Evolutionary conservation across 1,139 yeast genomes (phyloP).

Genomic region (Lizanozyma gosingica): DNA sequence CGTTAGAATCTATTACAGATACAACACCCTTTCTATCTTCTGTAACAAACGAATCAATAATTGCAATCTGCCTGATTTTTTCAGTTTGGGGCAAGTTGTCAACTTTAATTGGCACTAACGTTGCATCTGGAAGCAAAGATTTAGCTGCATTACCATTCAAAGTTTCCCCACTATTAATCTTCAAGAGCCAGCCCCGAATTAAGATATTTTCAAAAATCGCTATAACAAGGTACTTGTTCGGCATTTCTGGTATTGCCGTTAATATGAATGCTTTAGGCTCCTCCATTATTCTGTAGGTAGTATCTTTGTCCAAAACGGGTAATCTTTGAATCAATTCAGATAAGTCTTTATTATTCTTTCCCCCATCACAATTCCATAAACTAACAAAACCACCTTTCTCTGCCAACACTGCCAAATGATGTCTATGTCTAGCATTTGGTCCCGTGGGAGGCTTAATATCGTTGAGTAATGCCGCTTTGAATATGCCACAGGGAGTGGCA

Average conservation of each 20-base stretch:
- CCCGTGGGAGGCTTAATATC: conserved; percentile 20
- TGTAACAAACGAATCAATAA: conserved; percentile 23
- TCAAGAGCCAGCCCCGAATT: conserved; percentile 23
- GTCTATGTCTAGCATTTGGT: conserved; percentile 12
- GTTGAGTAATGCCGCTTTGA: conserved; percentile 26
- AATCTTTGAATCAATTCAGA: conserved; percentile 17
- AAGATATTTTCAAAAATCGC: conserved; percentile 19
- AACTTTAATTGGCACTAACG: conserved; percentile 1
- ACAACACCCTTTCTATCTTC: conserved; percentile 41
- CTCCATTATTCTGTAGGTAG: conserved; percentile 2
- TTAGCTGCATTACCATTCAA: conserved; percentile 9
- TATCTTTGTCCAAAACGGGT: conserved; percentile 7
- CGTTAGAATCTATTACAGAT: conserved; percentile 48
- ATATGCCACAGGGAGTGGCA: conserved; percentile 12
- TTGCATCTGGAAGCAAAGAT: conserved; percentile 8
- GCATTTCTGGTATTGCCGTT: conserved; percentile 10
- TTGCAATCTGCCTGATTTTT: conserved; percentile 24
- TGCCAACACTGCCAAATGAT: conserved; percentile 38
- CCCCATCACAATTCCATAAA: conserved; percentile 55
- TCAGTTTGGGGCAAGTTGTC: conserved; percentile 8
- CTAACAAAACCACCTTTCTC: conserved; percentile 47
- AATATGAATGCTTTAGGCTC: conserved; percentile 22
- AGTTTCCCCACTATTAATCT: conserved; percentile 7
- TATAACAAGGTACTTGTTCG: conserved; percentile 15
- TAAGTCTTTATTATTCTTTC: conserved; percentile 19